Evolutionary conservation across 371 early-diverging fungal species (phyloP), one percentile per base, ranked within the genome.

Genomic region (Smittium mucronatum): DNA sequence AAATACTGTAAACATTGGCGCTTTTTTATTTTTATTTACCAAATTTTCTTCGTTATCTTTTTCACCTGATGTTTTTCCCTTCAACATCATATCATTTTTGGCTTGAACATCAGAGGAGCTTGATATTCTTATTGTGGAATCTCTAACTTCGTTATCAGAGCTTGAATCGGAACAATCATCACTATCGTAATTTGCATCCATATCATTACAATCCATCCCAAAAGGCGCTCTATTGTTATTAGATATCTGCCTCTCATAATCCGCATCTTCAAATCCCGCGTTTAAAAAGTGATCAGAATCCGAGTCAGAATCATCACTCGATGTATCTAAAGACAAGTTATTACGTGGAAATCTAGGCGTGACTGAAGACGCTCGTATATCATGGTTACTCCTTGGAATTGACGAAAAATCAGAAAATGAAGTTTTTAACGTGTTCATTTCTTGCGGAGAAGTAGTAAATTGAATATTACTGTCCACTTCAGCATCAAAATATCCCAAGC

Each of bases 401-500:
- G 47, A 47, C 21, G 47, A 47, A 47, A 47, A 47, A 47, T 47
- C 47, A 21, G 47, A 47, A 47, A 11, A 47, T 21, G 47, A 47
- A 11, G 47, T 47, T 47, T 47, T 47, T 21, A 11, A 21, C 11
- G 47, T 47, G 21, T 47, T 5, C 47, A 47, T 47, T 47, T 47
- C 47, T 47, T 47, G 47, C 11, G 63, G 29, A 11, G 63, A 61
- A 5, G 63, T n/a, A 15, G 63, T 61, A 61, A 61, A 61, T 61
- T 33, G 15, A n/a, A 61, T 30, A 11, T 61, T 61, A 30, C 31
- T 28, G 33, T 61, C 63, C 11, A 61, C 63, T 15, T 61, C 5
- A 61, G 63, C 63, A 61, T 61, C 63, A 5, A 61, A 28, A 61
- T 30, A 61, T n/a, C 63, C 63, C n/a, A 61, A 30, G 29, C 31